Evolutionary conservation across 495 filamentous ascomycete species (phyloP).

Genomic region (Pyronema omphalodes): DNA sequence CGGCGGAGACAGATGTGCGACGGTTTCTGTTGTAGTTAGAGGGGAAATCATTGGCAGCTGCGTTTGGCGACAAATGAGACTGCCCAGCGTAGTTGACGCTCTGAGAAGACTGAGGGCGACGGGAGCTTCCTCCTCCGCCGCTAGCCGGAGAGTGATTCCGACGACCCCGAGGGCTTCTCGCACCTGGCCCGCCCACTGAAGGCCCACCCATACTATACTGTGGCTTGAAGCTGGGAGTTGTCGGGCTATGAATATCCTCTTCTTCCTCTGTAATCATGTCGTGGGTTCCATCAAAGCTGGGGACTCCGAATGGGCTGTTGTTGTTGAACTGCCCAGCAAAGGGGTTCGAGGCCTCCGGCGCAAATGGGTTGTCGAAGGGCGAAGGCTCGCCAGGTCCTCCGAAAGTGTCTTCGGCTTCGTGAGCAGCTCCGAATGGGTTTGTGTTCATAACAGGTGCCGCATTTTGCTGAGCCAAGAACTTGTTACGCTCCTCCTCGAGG

Average conservation of each 20-base stretch:
- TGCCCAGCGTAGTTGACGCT: constrained; percentile 6
- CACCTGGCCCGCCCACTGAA: constrained; percentile 1
- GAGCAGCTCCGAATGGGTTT: constrained; percentile 16
- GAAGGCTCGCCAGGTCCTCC: constrained; percentile 24
- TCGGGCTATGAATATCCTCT: constrained; percentile 38
- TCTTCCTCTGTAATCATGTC: constrained; percentile 40
- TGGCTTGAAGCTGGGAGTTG: constrained; percentile 32
- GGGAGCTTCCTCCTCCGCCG: background rate
- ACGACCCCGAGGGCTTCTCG: background rate
- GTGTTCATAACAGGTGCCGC: constrained; percentile 8
- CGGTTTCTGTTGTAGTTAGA: constrained; percentile 84
- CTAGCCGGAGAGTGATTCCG: background rate
- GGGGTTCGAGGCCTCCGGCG: constrained; percentile 17
- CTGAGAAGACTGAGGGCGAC: background rate
- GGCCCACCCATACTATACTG: constrained; percentile 7
- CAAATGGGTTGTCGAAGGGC: constrained; percentile 32
- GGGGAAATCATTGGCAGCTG: constrained; percentile 46
- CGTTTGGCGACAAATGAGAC: constrained; percentile 2
- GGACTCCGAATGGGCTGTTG: constrained; percentile 7
- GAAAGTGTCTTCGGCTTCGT: constrained; percentile 36
- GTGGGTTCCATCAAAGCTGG: constrained; percentile 29
- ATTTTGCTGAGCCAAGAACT: constrained; percentile 28
- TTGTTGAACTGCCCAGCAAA: constrained; percentile 4
- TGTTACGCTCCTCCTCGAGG: constrained; percentile 39
- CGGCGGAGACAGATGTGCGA: constrained; percentile 89